Evolutionary conservation across 1,139 yeast species (phyloP), one percentile per base, ranked within the genome.

Genomic region (Taphrina wiesneri): DNA sequence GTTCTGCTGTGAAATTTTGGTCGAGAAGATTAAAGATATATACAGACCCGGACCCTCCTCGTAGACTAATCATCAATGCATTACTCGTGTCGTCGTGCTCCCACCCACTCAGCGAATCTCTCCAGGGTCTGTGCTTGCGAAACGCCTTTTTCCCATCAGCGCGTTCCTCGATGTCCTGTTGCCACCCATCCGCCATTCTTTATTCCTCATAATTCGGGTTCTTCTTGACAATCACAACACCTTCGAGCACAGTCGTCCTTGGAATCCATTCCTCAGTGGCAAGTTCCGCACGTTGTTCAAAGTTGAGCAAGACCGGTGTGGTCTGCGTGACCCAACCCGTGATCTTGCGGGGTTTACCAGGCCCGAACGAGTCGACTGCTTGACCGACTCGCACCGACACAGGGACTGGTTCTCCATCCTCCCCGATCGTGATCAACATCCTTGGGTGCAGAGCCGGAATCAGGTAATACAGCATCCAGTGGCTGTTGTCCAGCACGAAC

Each of bases 261-360:
- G 96, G 85, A 70, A 89, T 82, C 80, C 92, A 95, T 78, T 93
- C 97, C 69, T 91, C 96, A 73, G 90, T 92, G 76, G 95, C 99
- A 72, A 95, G 82, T 77, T 95, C 99, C 0, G 99, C 99, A 71
- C 98, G 84, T 77, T 95, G 99, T 59, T 98, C 98, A 72, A 87
- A 86, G 64, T 95, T 92, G 69, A 95, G 81, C 72, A 95, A 81
- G 26, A 93, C 99, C 0, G 99, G 99, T 0, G 99, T 93, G 5
- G 96, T 89, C 75, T 95, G 99, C 0, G 99, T 95, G 26, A 93
- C 98, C 99, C 99, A 95, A 51, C 99, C 99, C 3, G 99, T 95
- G 62, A 95, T 95, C 28, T 97, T 92, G 80, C 93, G 93, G 51
- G 99, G 99, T 73, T 90, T 90, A 80, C 99, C 99, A 0, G 98